These are phyloP conservation scores for Chamaecyparis obtusa DNA, from an alignment of 75 land plant species.

Conservation along the genomic window DNA sequence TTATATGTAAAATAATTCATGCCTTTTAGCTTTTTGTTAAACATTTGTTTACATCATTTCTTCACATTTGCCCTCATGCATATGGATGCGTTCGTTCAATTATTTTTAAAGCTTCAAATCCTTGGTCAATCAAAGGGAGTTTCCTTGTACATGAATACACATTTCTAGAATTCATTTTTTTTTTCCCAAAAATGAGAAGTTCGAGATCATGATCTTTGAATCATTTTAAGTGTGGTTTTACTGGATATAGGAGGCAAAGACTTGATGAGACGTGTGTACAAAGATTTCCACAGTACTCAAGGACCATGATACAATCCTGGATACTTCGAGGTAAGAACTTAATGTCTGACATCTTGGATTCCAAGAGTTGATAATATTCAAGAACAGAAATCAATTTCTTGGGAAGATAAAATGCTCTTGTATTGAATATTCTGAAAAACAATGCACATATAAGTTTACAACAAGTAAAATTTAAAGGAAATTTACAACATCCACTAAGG, in stretches of 20 bases:
- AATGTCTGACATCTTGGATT: background rate
- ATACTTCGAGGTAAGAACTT: slow-evolving; percentile 65
- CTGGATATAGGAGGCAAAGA: slow-evolving; percentile 51
- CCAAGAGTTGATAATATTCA: background rate
- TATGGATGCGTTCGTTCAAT: background rate
- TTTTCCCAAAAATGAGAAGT: background rate
- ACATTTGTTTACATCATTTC: background rate
- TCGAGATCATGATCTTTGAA: background rate
- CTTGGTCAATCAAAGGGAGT: background rate
- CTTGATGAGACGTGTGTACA: slow-evolving; percentile 86
- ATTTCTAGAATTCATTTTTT: background rate
- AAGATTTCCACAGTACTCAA: slow-evolving; percentile 76
- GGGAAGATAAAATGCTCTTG: background rate
- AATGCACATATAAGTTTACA: background rate
- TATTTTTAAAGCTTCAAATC: background rate
- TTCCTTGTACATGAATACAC: too few relatives aligned
- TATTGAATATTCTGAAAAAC: background rate
- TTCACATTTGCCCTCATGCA: background rate
- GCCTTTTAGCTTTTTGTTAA: background rate
- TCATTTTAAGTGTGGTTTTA: background rate
- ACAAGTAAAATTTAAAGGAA: background rate
- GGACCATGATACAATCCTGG: slow-evolving; percentile 89
- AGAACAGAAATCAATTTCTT: background rate
- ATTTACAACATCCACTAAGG: too few relatives aligned
- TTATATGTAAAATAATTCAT: background rate